phyloP scores from a whole-genome alignment of 192 early-diverging fungal species.

The Rhizophagus prolifer region DNA sequence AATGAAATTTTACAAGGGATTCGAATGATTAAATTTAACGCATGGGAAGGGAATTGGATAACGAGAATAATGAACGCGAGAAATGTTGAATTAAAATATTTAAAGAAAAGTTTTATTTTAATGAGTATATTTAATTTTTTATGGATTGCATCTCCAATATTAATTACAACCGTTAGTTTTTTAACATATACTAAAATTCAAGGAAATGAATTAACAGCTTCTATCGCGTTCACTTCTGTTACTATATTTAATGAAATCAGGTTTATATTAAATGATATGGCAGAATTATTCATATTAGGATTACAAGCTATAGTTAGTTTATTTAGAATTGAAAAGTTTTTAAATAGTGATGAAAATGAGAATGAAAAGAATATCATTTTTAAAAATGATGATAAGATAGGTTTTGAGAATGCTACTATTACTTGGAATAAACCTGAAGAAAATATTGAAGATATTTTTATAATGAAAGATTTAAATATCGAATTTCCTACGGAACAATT shows the following conservation, averaged over 20 bases:
- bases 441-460: conserved; percentile 42
- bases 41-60: conserved; percentile 75
- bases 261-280: conserved; percentile 59
- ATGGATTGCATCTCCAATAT: conserved; percentile 59
- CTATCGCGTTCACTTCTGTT: conserved; percentile 59
- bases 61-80: conserved; percentile 44
- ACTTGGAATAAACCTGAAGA: conserved; percentile 38
- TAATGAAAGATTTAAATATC: conserved; percentile 63
- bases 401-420: conserved; percentile 53
- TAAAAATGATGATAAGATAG: conserved; percentile 20
- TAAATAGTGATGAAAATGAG: conserved; percentile 67
- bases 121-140: conserved; percentile 39
- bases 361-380: conserved; percentile 10
- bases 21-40: conserved; percentile 90
- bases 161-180: conserved; percentile 62
- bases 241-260: conserved; percentile 71
- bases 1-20: conserved; percentile 83
- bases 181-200: conserved; percentile 59
- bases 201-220: conserved; percentile 37
- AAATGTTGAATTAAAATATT: conserved; percentile 36
- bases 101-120: conserved; percentile 31
- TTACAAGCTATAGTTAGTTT: conserved; percentile 64
- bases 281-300: conserved; percentile 55
- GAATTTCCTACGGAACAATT: conserved; percentile 70
- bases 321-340: conserved; percentile 69